A percentile compares a stretch with the other conserved stretches of the same genome.
Evolutionary conservation across 139 green algal species (phyloP).

Genomic region (Marvania coccoides): DNA sequence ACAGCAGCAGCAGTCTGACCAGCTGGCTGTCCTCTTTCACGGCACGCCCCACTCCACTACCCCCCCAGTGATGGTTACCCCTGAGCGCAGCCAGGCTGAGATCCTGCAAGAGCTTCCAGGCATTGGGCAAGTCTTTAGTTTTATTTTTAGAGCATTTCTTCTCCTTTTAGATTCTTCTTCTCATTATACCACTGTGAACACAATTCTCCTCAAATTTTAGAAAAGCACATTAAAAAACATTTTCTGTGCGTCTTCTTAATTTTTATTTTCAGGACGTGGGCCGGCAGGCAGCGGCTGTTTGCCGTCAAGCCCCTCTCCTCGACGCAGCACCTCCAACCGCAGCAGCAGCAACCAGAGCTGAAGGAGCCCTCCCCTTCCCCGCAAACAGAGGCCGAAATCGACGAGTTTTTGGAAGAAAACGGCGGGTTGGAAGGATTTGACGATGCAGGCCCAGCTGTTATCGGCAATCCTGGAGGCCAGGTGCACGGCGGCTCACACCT

Average conservation of each 20-base stretch:
- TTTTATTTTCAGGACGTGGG: too few relatives aligned
- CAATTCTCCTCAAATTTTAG: too few relatives aligned
- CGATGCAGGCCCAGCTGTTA: not conserved
- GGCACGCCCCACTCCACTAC: not conserved
- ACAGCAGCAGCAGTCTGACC: not conserved
- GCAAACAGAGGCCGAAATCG: not conserved
- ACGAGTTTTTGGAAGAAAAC: not conserved
- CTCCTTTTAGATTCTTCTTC: too few relatives aligned
- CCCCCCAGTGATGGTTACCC: not conserved
- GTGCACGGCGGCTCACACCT: conserved; percentile 3
- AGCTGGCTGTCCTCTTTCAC: not conserved
- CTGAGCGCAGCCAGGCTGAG: not conserved
- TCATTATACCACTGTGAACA: too few relatives aligned
- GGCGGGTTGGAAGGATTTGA: not conserved
- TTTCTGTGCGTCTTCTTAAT: too few relatives aligned
- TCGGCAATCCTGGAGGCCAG: not conserved
- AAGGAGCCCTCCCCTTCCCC: not conserved
- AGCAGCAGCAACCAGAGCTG: not conserved
- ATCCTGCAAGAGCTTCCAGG: conserved; percentile 15
- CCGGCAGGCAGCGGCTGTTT: conserved; percentile 22
- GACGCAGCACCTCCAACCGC: not conserved
- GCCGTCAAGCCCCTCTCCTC: not conserved
- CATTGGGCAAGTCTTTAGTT: too few relatives aligned
- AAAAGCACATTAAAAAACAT: too few relatives aligned
- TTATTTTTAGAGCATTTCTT: too few relatives aligned